Base-by-base conservation (phyloP, 208 protist genomes). In the Trypanosoma rangeli region DNA sequence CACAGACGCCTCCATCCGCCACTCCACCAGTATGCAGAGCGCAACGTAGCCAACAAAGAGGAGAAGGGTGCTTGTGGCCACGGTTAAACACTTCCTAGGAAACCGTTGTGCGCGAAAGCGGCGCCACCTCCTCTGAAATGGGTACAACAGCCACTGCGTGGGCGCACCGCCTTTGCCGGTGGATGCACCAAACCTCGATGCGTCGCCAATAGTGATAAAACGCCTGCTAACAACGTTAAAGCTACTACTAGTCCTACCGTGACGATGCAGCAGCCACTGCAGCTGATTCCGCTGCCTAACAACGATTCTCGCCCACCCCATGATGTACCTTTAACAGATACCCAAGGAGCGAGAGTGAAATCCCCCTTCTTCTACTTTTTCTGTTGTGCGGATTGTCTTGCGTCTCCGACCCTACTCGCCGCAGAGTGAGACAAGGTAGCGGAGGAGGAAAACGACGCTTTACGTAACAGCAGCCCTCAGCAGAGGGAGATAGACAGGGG, bases 11-110 rank as follows among this genome's bases (percentile, higher is more conserved):
- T 83, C 60, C 37, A 81, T 76, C 15, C 70, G 24, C 39, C 60
- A 65, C 46, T 76, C 78, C 9, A 91, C 50, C 20, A 79, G 64
- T 5, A 75, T 26, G 65, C 81, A 91, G 50, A 81, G 26, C 15
- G 50, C 39, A 5, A 81, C 37, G 70, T 90, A 94, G 10, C 57
- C 65, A 8, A 60, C 71, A 15, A 69, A 58, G 24, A 62, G 33
- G 1, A 68, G 56, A 1, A 66, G 31, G 9, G 60, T 49, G 35
- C 67, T 68, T 20, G 70, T 62, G 7, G 3, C 29, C 10, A 89
- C 8, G 4, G 74, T 79, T 1, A 73, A 20, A n/a, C 72, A 22
- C 57, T 79, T 82, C 3, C 74, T 15, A 0, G 55, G 33, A 10
- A 69, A 52, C 15, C 69, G 60, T 42, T 61, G 68, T 12, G 55